Percentiles rank a stretch among this genome's conserved stretches.
Evolutionary conservation across 352 stramenopile species (phyloP).

Genomic region (Phytophthora melonis): DNA sequence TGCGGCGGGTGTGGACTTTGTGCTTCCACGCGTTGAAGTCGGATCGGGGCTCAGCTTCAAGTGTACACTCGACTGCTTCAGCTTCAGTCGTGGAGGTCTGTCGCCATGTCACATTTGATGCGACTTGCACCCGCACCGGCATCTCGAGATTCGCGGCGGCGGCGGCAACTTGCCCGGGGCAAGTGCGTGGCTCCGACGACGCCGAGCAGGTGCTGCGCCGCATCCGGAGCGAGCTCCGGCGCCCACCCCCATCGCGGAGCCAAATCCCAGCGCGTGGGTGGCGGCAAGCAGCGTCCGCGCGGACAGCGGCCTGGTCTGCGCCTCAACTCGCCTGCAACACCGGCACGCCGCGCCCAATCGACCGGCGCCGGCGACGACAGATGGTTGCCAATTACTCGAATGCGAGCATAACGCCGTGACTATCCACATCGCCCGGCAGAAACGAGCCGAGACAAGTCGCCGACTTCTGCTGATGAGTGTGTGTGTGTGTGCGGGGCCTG

Average conservation of each 20-base stretch:
- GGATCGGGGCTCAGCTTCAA: background rate
- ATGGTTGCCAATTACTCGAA: constrained; percentile 32
- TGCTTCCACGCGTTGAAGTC: background rate
- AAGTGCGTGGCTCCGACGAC: background rate
- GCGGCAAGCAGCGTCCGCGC: constrained; percentile 2
- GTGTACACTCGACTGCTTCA: constrained; percentile 16
- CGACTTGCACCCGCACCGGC: constrained; percentile 14
- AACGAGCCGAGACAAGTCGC: constrained; percentile 27
- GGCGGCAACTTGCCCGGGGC: background rate
- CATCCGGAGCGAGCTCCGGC: background rate
- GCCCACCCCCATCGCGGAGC: constrained; percentile 18
- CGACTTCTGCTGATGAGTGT: background rate
- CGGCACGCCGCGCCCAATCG: constrained; percentile 12
- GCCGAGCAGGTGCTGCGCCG: background rate
- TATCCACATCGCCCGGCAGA: constrained; percentile 34
- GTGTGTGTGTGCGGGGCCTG: constrained; percentile 17
- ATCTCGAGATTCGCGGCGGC: constrained; percentile 9
- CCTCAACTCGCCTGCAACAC: constrained; percentile 23
- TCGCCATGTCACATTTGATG: constrained; percentile 30
- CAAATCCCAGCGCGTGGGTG: constrained; percentile 9
- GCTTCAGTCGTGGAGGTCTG: constrained; percentile 14
- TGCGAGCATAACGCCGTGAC: constrained; percentile 20
- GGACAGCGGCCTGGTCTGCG: constrained; percentile 2
- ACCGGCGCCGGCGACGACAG: constrained; percentile 2
- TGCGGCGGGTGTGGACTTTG: background rate